Base-by-base conservation (phyloP, 768 basidiomycete species). In the Pleurotus tuoliensis region DNA sequence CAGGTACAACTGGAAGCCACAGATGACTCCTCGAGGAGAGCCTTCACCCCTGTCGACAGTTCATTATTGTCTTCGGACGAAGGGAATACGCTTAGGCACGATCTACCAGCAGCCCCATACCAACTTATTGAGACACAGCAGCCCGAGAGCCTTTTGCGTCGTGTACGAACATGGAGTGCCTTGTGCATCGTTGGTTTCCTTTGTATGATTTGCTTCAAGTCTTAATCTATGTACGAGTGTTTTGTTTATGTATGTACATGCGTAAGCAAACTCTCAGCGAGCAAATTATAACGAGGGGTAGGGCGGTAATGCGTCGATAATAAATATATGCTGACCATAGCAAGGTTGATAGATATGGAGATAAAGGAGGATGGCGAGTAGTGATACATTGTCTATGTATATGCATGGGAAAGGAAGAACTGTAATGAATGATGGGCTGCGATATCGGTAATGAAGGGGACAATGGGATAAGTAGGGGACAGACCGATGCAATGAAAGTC, bases 1-100 rank as follows among this genome's bases (percentile, higher is more conserved):
- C 87, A 89, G 57, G 92, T 88, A 0, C 92, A 98, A 63, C 74
- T 94, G 37, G 51, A 53, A 20, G 18, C 51, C 39, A 18, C 54
- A 43, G 38, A 46, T n/a, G 41, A 46, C 16, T 27, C 54, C 4
- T 45, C 25, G 30, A 25, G 43, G 30, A 39, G 27, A 11, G n/a
- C 15, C 12, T 30, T 11, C 6, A 6, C 20, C 39, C n/a, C 51
- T 34, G n/a, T 15, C 11, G 39, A 53, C 39, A 25, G 24, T 25
- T 25, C 24, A 25, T 25, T 25, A 25, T 25, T 4, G 5, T 4
- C 24, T 5, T n/a, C 39, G 15, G 48, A 50, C 27, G 20, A 50
- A 16, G 12, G 15, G 7, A 24, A 7, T 25, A 16, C 48, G 3
- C 6, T 16, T 50, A 8, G 15, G 37, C 8, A 15, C 30, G 20